These are phyloP conservation scores for Cryptomeria japonica DNA, from an alignment of 75 land plant species.

Conservation along the genomic window DNA sequence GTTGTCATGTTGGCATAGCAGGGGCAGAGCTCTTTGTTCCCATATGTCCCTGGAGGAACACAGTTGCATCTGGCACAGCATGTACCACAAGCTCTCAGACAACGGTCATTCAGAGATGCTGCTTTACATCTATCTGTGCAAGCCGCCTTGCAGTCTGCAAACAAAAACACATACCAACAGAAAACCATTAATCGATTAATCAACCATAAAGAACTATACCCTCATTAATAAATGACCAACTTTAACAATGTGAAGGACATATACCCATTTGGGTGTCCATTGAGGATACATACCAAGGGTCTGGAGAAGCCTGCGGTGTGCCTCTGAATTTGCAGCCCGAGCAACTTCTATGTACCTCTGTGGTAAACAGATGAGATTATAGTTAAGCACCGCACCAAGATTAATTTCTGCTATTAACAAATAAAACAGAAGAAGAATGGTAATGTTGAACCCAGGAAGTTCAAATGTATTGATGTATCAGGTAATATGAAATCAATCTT, in stretches of 20 bases:
- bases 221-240: not conserved
- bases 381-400: not conserved
- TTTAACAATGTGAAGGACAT: not conserved
- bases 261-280: no score
- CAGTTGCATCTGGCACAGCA: constrained; percentile 49
- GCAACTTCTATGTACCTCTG: not conserved
- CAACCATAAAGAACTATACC: not conserved
- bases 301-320: not conserved
- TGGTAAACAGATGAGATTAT: not conserved
- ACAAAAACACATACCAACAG: not conserved
- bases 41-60: constrained; percentile 47
- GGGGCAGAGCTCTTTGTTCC: constrained; percentile 40
- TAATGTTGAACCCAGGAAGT: no score
- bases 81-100: constrained; percentile 26
- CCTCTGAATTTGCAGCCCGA: not conserved
- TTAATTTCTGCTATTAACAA: no score
- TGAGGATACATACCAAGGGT: not conserved
- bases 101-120: constrained; percentile 16
- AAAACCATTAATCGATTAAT: not conserved
- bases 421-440: no score
- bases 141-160: constrained; percentile 27
- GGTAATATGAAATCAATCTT: no score
- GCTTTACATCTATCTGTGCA: constrained; percentile 29
- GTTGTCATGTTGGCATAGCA: constrained; percentile 49
- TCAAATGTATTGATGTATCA: no score